Evolutionary conservation across 768 basidiomycete species (phyloP).

Genomic region (Tulasnella sp.): DNA sequence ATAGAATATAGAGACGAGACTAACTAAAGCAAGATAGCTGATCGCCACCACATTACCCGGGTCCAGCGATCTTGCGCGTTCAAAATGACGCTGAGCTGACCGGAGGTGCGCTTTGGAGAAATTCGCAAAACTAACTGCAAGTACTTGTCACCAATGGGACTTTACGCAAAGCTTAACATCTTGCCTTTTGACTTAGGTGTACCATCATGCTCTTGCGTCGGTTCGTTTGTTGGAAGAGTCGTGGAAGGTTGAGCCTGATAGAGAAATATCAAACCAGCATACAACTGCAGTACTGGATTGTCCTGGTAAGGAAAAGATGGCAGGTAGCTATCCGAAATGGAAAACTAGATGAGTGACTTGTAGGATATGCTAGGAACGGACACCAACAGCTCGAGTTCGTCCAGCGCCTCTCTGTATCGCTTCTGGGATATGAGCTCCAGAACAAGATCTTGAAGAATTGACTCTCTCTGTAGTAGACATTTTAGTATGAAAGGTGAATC

Average conservation of each 20-base stretch:
- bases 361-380: not conserved
- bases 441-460: conserved; percentile 61
- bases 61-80: conserved; percentile 48
- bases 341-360: not conserved
- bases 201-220: not conserved
- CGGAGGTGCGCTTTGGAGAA: conserved; percentile 32
- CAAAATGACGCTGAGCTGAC: conserved; percentile 51
- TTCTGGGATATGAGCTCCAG: conserved; percentile 48
- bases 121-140: conserved; percentile 10
- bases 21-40: conserved; percentile 43
- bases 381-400: conserved; percentile 73
- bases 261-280: conserved; percentile 65
- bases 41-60: conserved; percentile 41
- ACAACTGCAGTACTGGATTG: conserved; percentile 63
- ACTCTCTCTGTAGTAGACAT: conserved; percentile 42
- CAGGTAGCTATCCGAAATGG: conserved; percentile 44
- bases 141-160: not conserved
- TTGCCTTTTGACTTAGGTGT: not conserved
- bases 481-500: conserved; percentile 1
- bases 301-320: conserved; percentile 81
- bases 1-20: no score
- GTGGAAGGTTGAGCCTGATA: conserved; percentile 25
- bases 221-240: not conserved
- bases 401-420: conserved; percentile 55
- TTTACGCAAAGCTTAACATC: not conserved